These are phyloP conservation scores for Alternaria ethzedia DNA, from an alignment of 2,329 filamentous ascomycete genomes.

Conservation along the genomic window DNA sequence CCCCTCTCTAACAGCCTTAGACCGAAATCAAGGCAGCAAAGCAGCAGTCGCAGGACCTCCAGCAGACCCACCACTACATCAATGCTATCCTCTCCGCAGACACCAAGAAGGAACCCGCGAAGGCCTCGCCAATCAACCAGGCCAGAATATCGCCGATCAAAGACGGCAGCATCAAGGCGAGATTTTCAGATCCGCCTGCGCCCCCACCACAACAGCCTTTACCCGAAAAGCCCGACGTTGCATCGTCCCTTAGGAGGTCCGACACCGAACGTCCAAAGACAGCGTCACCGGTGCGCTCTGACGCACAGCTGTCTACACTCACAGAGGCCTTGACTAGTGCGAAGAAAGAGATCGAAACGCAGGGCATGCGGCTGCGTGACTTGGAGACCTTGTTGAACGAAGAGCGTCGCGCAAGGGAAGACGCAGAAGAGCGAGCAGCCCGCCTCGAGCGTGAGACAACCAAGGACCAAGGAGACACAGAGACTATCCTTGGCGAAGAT, in stretches of 20 bases:
- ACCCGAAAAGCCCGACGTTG: conserved; percentile 85
- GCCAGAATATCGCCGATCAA: conserved; percentile 59
- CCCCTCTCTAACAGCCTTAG: conserved; percentile 55
- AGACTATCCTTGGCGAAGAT: conserved; percentile 29
- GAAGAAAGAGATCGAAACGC: conserved; percentile 85
- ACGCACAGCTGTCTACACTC: conserved; percentile 81
- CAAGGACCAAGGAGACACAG: conserved; percentile 45
- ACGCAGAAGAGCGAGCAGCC: conserved; percentile 81
- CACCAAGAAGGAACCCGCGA: conserved; percentile 59
- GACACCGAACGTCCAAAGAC: conserved; percentile 76
- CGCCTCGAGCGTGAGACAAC: conserved; percentile 69
- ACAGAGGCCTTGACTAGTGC: conserved; percentile 84
- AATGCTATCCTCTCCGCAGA: conserved; percentile 78
- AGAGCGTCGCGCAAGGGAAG: conserved; percentile 81
- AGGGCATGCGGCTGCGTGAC: conserved; percentile 78
- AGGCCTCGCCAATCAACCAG: conserved; percentile 51
- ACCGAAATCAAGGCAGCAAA: conserved; percentile 89
- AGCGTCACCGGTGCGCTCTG: conserved; percentile 66
- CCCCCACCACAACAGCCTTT: conserved; percentile 92
- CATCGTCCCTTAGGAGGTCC: conserved; percentile 71
- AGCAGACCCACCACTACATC: conserved; percentile 81
- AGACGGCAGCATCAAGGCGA: conserved; percentile 71
- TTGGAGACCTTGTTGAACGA: conserved; percentile 78
- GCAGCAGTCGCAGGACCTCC: conserved; percentile 84
- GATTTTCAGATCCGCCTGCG: conserved; percentile 91